A percentile compares a stretch with the other conserved stretches of the same genome.
Conservation (phyloP, 805 yeast species). For the Brettanomyces bruxellensis region DNA sequence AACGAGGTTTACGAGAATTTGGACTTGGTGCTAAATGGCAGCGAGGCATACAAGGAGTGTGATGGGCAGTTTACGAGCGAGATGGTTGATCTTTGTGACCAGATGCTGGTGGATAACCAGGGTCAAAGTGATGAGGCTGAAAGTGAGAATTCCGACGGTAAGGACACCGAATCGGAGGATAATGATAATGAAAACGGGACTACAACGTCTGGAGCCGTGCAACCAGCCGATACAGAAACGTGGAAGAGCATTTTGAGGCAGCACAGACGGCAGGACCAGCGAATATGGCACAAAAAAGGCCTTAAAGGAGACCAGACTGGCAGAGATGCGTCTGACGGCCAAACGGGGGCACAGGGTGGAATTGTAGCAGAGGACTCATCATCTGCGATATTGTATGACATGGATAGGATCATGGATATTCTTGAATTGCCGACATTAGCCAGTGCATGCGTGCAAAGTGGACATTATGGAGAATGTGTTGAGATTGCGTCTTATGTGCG, state of each 20-base stretch:
- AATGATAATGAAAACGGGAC: slow-evolving; percentile 4
- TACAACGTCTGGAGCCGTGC: slow-evolving; percentile 3
- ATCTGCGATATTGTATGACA: slow-evolving; percentile 42
- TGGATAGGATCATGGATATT: slow-evolving; percentile 67
- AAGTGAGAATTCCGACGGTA: background rate
- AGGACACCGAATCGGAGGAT: slow-evolving; percentile 2
- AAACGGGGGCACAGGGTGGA: background rate
- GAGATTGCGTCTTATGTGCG: slow-evolving; percentile 72
- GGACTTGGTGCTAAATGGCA: slow-evolving; percentile 35
- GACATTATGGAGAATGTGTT: slow-evolving; percentile 83
- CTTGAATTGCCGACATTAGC: slow-evolving; percentile 79
- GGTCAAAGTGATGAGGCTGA: slow-evolving; percentile 3
- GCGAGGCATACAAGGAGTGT: slow-evolving; percentile 25
- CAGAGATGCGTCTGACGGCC: background rate
- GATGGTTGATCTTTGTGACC: slow-evolving; percentile 22
- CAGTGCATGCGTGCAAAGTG: slow-evolving; percentile 74
- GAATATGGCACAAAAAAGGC: background rate
- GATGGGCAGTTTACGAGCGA: slow-evolving; percentile 26
- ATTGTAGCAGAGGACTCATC: slow-evolving; percentile 7
- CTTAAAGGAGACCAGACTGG: background rate
- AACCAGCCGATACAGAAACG: background rate
- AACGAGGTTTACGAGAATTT: slow-evolving; percentile 31
- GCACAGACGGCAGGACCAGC: slow-evolving; percentile 8
- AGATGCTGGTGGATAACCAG: slow-evolving; percentile 8
- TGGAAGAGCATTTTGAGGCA: slow-evolving; percentile 17